phyloP scores from a whole-genome alignment of 2,329 filamentous ascomycete genomes.

The Pseudocercospora pini-densiflorae region DNA sequence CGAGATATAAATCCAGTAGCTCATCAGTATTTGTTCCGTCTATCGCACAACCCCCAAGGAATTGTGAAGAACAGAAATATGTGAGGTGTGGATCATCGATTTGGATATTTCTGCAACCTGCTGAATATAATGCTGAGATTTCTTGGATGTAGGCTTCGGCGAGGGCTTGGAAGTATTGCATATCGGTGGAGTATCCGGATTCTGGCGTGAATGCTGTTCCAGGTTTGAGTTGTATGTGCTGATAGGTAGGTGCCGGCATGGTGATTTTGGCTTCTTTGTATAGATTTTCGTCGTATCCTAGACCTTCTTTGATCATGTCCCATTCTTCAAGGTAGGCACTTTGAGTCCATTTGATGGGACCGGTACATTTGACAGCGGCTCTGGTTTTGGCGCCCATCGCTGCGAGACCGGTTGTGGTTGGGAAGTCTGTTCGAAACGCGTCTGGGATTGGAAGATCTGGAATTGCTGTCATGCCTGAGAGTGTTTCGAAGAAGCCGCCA shows the following conservation, averaged over 20 bases:
- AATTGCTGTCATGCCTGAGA: conserved; percentile 27
- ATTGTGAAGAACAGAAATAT: conserved; percentile 34
- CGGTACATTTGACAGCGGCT: conserved; percentile 31
- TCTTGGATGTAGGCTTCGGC: conserved; percentile 29
- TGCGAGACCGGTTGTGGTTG: conserved; percentile 27
- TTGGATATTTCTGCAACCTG: conserved; percentile 31
- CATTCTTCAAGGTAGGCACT: conserved; percentile 34
- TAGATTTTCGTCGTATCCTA: conserved; percentile 17
- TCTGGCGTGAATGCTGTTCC: conserved; percentile 33
- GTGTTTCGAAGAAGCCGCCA: conserved; percentile 34
- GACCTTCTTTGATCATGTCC: conserved; percentile 23
- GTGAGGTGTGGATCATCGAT: conserved; percentile 36
- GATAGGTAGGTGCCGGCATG: conserved; percentile 36
- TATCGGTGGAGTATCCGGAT: conserved; percentile 32
- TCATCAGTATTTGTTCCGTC: conserved; percentile 31
- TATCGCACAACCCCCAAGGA: conserved; percentile 26
- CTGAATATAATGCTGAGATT: conserved; percentile 31
- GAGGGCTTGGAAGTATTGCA: conserved; percentile 36
- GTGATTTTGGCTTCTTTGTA: conserved; percentile 34
- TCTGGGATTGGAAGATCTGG: conserved; percentile 24
- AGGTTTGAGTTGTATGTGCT: conserved; percentile 36
- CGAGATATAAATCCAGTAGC: conserved; percentile 32
- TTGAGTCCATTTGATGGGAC: conserved; percentile 27
- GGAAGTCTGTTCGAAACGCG: conserved; percentile 32
- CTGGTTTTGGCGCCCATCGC: conserved; percentile 28